Evolutionary conservation across 2,329 filamentous ascomycete genomes (phyloP).

Genomic region (Trichoderma lentiforme): DNA sequence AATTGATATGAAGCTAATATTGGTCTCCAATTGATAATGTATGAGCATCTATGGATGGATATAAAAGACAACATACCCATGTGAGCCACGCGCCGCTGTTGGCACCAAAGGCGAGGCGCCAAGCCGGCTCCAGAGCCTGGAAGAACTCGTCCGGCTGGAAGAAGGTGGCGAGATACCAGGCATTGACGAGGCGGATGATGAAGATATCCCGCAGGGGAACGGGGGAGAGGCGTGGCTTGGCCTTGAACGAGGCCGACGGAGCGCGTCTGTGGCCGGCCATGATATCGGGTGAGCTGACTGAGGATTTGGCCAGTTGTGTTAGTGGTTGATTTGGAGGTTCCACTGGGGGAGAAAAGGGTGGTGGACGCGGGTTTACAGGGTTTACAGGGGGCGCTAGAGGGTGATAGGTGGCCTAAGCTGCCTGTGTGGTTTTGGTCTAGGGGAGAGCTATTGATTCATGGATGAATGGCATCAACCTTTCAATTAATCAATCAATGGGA

Average conservation of each 20-base stretch:
- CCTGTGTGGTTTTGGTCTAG: not conserved
- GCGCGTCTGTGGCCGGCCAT: constrained; percentile 13
- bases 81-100: constrained; percentile 85
- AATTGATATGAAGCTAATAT: not conserved
- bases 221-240: constrained; percentile 11
- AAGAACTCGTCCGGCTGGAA: constrained; percentile 99
- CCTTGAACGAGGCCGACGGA: constrained; percentile 9
- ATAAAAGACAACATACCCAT: constrained; percentile 63
- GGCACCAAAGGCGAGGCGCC: constrained; percentile 78
- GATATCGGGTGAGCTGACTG: not conserved
- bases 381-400: not conserved
- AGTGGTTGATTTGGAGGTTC: not conserved
- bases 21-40: not conserved
- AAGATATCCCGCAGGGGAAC: constrained; percentile 35
- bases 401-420: not conserved
- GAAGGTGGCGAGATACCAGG: constrained; percentile 76
- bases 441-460: not conserved
- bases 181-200: constrained; percentile 74
- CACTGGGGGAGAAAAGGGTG: not conserved
- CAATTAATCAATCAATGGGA: not conserved
- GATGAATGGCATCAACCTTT: too few species aligned
- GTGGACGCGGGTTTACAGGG: not conserved
- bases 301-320: not conserved
- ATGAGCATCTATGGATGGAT: not conserved
- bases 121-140: constrained; percentile 91